Conservation (phyloP, 2,329 filamentous ascomycete genomes). For the Xylariaceae sp. region DNA sequence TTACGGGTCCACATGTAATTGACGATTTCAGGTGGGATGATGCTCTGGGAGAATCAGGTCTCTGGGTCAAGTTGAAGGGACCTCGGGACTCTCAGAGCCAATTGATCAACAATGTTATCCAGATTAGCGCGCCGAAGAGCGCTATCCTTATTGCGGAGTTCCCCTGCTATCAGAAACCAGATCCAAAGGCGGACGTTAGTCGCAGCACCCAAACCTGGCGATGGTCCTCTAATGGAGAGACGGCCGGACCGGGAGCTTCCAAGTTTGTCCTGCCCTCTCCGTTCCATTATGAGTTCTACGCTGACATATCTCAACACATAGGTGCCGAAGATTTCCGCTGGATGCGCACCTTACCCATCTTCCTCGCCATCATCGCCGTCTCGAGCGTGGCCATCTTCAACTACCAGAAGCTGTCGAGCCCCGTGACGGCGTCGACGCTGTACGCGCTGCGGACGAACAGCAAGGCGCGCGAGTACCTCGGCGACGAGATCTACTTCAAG, state of each 20-base stretch:
- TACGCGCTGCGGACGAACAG: slow-evolving; percentile 87
- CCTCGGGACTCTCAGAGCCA: slow-evolving; percentile 5
- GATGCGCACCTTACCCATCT: slow-evolving; percentile 77
- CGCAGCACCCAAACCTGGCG: slow-evolving; percentile 59
- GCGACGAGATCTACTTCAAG: slow-evolving; percentile 84
- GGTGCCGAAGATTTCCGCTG: slow-evolving; percentile 59
- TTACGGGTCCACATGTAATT: slow-evolving; percentile 1
- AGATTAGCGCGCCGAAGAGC: slow-evolving; percentile 39
- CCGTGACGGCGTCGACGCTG: slow-evolving; percentile 82
- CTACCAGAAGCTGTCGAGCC: slow-evolving; percentile 93
- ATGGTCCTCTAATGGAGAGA: slow-evolving; percentile 67
- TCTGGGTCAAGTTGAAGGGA: slow-evolving; percentile 5
- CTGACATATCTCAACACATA: neutral
- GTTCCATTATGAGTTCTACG: neutral
- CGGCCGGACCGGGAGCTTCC: slow-evolving; percentile 68
- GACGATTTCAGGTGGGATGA: slow-evolving; percentile 26
- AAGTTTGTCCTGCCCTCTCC: slow-evolving; percentile 44
- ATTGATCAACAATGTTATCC: slow-evolving; percentile 38
- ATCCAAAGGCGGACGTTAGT: slow-evolving; percentile 50
- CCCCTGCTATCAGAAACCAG: slow-evolving; percentile 14
- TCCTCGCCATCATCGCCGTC: slow-evolving; percentile 69
- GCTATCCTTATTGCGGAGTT: slow-evolving; percentile 27
- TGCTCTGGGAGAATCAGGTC: slow-evolving; percentile 7
- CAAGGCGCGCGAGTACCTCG: slow-evolving; percentile 74
- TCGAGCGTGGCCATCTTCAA: slow-evolving; percentile 93